These are phyloP conservation scores for Xerocomellus amylosporus DNA, from an alignment of 768 basidiomycete species.

Conservation along the genomic window DNA sequence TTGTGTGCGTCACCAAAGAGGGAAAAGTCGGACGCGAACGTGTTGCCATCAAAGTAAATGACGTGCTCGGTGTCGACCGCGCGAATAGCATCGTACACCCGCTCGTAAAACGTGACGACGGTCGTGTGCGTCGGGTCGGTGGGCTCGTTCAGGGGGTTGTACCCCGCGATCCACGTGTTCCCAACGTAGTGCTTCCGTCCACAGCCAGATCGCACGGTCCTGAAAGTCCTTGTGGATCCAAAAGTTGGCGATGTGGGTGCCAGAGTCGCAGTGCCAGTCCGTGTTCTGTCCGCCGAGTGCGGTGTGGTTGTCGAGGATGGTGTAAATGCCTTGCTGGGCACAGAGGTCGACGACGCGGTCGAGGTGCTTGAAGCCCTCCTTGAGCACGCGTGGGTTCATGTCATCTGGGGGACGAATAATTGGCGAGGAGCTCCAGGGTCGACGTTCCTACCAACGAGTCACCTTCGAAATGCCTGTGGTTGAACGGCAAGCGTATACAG, in stretches of 20 bases:
- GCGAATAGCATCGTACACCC: constrained; percentile 68
- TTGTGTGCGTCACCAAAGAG: constrained; percentile 62
- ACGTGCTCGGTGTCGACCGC: constrained; percentile 65
- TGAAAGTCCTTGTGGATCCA: constrained; percentile 87
- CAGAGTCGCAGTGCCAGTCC: constrained; percentile 79
- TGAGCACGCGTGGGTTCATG: constrained; percentile 75
- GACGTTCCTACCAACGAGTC: not conserved
- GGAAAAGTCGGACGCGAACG: constrained; percentile 77
- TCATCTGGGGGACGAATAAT: constrained; percentile 45
- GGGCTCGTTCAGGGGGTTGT: constrained; percentile 82
- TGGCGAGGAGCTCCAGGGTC: not conserved
- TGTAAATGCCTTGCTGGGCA: constrained; percentile 70
- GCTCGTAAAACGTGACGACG: constrained; percentile 65
- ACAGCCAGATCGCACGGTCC: constrained; percentile 73
- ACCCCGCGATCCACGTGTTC: constrained; percentile 83
- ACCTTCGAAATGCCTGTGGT: constrained; percentile 69
- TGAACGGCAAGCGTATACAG: constrained; percentile 73
- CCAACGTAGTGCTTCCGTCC: constrained; percentile 71
- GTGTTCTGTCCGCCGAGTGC: constrained; percentile 72
- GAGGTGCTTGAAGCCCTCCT: constrained; percentile 77
- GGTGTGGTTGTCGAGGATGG: constrained; percentile 79
- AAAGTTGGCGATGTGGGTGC: constrained; percentile 67
- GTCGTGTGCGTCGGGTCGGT: constrained; percentile 67
- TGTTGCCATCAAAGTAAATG: constrained; percentile 83
- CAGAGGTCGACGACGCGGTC: constrained; percentile 78